Conservation (phyloP, 768 basidiomycete species). For the Serendipita sp. region DNA sequence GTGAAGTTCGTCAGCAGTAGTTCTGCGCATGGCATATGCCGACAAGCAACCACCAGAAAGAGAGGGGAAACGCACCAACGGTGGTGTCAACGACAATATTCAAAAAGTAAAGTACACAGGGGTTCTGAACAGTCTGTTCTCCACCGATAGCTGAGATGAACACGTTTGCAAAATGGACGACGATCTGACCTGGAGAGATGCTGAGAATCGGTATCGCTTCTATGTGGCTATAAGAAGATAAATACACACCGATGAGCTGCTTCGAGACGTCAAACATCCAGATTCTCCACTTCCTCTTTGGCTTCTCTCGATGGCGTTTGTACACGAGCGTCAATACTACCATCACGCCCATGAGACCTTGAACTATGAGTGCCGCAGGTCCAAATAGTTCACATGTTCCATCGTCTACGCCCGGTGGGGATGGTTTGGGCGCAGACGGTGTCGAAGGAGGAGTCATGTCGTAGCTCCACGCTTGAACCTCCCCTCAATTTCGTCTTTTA, state of each 20-base stretch:
- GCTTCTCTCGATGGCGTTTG: conserved; percentile 75
- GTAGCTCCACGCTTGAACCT: too few relatives aligned
- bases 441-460: neutral
- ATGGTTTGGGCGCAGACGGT: neutral
- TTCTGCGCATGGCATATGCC: neutral
- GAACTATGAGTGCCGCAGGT: conserved; percentile 44
- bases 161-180: conserved; percentile 65
- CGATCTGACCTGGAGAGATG: conserved; percentile 36
- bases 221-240: conserved; percentile 17
- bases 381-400: conserved; percentile 31
- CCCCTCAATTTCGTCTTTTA: too few relatives aligned
- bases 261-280: conserved; percentile 94
- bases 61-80: conserved; percentile 39
- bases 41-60: neutral
- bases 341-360: conserved; percentile 76
- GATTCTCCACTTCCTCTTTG: conserved; percentile 81
- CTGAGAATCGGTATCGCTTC: conserved; percentile 14
- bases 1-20: neutral
- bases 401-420: conserved; percentile 21
- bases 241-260: conserved; percentile 46
- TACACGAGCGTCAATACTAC: conserved; percentile 77
- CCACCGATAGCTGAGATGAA: conserved; percentile 67
- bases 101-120: conserved; percentile 84
- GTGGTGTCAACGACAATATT: conserved; percentile 89
- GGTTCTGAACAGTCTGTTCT: conserved; percentile 52